Base-by-base conservation (phyloP, 2,329 filamentous ascomycete species). In the Chalaropsis thielavioides region DNA sequence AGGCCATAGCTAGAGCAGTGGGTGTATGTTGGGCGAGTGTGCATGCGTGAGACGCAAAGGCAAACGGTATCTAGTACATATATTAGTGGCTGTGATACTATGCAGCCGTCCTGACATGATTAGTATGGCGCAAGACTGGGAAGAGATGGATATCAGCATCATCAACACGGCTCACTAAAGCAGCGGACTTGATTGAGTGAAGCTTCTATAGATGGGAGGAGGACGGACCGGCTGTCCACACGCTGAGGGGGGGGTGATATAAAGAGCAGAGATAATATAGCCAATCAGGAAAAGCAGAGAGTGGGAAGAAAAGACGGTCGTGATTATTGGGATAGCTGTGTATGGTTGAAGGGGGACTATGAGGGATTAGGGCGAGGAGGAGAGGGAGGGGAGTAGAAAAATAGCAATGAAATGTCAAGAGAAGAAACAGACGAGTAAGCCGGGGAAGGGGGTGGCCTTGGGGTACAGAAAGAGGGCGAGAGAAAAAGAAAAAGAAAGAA, bases 121-220 rank as follows among this genome's bases (percentile, higher is more conserved):
- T 31, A 22, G 2, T 7, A n/a, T n/a, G 27, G 17, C n/a, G n/a
- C 27, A 59, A 10, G 38, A 24, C 27, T 3, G 38, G 31, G 38
- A 38, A 59, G n/a, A 35, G 54, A 59, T 15, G 17, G 15, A 10
- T 4, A 38, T 40, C 22, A 59, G 35, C 15, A 59, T 3, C 54
- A 59, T n/a, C n/a, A n/a, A n/a, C n/a, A 59, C 38, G 27, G 54
- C 8, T 59, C 54, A n/a, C 54, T 59, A 59, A 59, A 31, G 22
- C 54, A 59, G 24, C 27, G 8, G 31, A 17, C 22, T 5, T 49
- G 60, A 46, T 49, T 49, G 22, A 8, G 19, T 27, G 40, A 11
- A 19, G 17, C 31, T 35, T 35, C 31, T 35, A 35, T 7, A 35
- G 7, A 35, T 35, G 31, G 7, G 31, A 35, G 31, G 3, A 35